Percentiles rank a stretch among this genome's conserved stretches.
Conservation (phyloP, 805 yeast genomes). For the Schizosaccharomyces cryophilus region DNA sequence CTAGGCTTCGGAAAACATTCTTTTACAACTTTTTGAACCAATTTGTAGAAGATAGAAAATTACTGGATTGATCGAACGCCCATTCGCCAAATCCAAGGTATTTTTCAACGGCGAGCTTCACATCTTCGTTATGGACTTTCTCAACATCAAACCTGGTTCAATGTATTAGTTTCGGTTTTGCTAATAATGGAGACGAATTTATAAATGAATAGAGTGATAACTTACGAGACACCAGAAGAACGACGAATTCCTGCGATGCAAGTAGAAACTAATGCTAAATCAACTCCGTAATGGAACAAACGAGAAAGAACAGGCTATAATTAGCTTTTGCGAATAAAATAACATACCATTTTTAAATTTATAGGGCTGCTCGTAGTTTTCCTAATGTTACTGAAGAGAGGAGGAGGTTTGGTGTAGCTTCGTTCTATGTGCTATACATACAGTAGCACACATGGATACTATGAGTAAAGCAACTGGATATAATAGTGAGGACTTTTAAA, state of each 20-base stretch:
- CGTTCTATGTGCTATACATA: no score
- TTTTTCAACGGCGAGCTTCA: constrained; percentile 22
- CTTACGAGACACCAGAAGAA: constrained; percentile 44
- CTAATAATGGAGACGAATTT: neutral
- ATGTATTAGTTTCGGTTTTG: no score
- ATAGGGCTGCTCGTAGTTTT: neutral
- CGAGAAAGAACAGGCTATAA: constrained; percentile 26
- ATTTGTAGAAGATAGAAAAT: neutral
- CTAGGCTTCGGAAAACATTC: neutral
- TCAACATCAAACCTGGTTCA: constrained; percentile 21
- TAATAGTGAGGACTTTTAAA: no score
- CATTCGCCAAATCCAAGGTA: constrained; percentile 75
- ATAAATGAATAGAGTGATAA: neutral
- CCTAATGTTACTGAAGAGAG: neutral
- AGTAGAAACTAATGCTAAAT: constrained; percentile 54
- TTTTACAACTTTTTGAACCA: neutral
- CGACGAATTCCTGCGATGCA: constrained; percentile 67
- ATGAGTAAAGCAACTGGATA: no score
- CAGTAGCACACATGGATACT: no score
- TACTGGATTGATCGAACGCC: constrained; percentile 25
- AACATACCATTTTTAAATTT: neutral
- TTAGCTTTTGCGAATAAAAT: neutral
- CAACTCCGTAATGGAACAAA: constrained; percentile 48
- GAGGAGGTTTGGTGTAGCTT: neutral
- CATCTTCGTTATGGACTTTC: constrained; percentile 24